Conservation (phyloP, 1,284 basidiomycete genomes). For the Kwoniella shivajii region DNA sequence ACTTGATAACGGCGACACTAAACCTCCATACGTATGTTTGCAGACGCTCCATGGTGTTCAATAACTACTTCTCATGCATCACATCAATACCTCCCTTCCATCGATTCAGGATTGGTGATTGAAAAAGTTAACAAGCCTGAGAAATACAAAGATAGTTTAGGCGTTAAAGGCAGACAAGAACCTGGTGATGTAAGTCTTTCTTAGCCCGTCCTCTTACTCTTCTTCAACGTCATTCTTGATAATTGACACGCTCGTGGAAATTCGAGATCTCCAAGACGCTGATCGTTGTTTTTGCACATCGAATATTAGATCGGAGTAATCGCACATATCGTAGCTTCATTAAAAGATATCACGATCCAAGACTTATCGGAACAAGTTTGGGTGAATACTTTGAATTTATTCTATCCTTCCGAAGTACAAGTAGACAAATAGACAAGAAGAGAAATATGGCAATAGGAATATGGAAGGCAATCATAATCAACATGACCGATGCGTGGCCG, state of each 20-base stretch:
- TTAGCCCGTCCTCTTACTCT: too few species aligned
- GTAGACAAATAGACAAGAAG: neutral
- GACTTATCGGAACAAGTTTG: slow-evolving; percentile 65
- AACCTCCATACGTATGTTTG: too few species aligned
- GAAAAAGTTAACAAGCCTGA: slow-evolving; percentile 64
- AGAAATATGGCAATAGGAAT: neutral
- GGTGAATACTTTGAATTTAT: slow-evolving; percentile 69
- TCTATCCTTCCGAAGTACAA: slow-evolving; percentile 51
- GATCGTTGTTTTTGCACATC: neutral
- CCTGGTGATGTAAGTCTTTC: slow-evolving; percentile 59
- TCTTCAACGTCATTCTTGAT: too few species aligned
- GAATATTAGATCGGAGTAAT: slow-evolving; percentile 66
- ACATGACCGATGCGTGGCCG: too few species aligned
- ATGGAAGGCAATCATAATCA: too few species aligned
- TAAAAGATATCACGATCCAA: slow-evolving; percentile 63
- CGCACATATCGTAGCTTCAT: slow-evolving; percentile 71
- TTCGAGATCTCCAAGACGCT: too few species aligned
- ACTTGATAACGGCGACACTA: too few species aligned
- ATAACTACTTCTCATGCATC: slow-evolving; percentile 77
- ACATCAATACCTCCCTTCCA: slow-evolving; percentile 58
- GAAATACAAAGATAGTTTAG: slow-evolving; percentile 63
- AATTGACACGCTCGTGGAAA: too few species aligned
- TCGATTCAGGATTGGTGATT: slow-evolving; percentile 56
- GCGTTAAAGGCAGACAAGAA: slow-evolving; percentile 83
- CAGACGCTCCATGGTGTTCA: slow-evolving; percentile 85